Base-by-base conservation (phyloP, 2,329 filamentous ascomycete genomes). In the Sordariomycetes sp. region DNA sequence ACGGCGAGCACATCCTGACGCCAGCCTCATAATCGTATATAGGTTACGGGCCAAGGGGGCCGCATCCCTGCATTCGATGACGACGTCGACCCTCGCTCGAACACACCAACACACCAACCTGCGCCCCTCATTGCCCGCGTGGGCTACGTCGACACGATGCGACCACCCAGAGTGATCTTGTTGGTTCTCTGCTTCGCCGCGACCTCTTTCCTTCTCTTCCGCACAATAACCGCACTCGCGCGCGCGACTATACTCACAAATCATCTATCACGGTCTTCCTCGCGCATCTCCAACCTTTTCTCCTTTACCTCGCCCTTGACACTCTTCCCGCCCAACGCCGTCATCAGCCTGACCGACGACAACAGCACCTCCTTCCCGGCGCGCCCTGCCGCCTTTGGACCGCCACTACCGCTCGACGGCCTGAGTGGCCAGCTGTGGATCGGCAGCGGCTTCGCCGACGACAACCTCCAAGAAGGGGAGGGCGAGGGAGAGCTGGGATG, bases 341-440 rank as follows among this genome's bases (percentile, higher is more conserved):
- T 95, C 65, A 96, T 99, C 68, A 96, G 89, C 69, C 80, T 99
- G 60, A 96, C 91, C 66, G 90, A 97, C 70, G 94, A 99, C 72
- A 99, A 99, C 71, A 96, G 90, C 63, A 99, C 94, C 13, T 95
- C 95, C 64, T 99, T 99, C 73, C 79, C 95, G 57, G 91, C 94
- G 51, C 81, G 94, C 54, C 94, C 94, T 59, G 94, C 94, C 56
- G 91, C 90, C 45, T 99, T 97, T 72, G 94, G 94, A 0, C 90
- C 94, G 4, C 74, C 81, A 45, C 74, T 99, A 45, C 88, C 88
- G 0, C 70, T 76, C 13, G 82, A 80, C 59, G 92, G 94, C 28
- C 72, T 97, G 61, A 95, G 89, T 66, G 91, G 90, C 17, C 87
- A 91, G 67, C 75, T 99, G 55, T 97, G 92, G 92, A 87, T 96